Base-by-base conservation (phyloP, 768 basidiomycete genomes). In the Tylopilus felleus region DNA sequence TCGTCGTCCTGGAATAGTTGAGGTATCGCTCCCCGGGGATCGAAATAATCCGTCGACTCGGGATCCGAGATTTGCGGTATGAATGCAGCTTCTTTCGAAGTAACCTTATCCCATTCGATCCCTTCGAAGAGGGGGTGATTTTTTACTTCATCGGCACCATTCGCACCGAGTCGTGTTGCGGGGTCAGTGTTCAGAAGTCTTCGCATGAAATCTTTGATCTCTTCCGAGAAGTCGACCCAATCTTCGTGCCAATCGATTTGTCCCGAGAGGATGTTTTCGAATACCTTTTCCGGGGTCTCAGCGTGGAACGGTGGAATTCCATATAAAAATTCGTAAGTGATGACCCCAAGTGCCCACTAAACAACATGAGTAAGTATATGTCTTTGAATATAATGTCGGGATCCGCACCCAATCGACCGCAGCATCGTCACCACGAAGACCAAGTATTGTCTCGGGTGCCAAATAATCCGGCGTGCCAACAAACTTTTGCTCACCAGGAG, bases 11-110 rank as follows among this genome's bases (percentile, higher is more conserved):
- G 88, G 80, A 98, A 97, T 33, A 91, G 74, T 65, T 93, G 90
- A 28, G 87, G 83, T 41, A 90, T 83, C 16, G 96, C 96, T 4
- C 97, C 97, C 41, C 97, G 86, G 56, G 94, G 83, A 73, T 99
- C 97, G 64, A 99, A 99, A 74, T 99, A 99, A 70, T 99, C 97
- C n/a, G 97, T 99, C 21, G 93, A 96, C 73, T 98, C 95, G 5
- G 95, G 94, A 71, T 98, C 95, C 14, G 88, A 83, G 31, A 97
- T 84, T 65, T 94, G 89, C 44, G 97, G 97, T 48, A 98, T 93
- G 74, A 99, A 99, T 29, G 88, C 90, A 10, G 94, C 93, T 72
- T 96, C 90, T 6, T 85, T 83, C 8, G 83, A 83, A 8, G 91
- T 90, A 50, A 99, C 85, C 54, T 88, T 87, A 52, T 91, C 84